Percentiles rank a stretch among this genome's conserved stretches.
phyloP scores from a whole-genome alignment of 2,329 filamentous ascomycete genomes.

The Aspergillus sp. region DNA sequence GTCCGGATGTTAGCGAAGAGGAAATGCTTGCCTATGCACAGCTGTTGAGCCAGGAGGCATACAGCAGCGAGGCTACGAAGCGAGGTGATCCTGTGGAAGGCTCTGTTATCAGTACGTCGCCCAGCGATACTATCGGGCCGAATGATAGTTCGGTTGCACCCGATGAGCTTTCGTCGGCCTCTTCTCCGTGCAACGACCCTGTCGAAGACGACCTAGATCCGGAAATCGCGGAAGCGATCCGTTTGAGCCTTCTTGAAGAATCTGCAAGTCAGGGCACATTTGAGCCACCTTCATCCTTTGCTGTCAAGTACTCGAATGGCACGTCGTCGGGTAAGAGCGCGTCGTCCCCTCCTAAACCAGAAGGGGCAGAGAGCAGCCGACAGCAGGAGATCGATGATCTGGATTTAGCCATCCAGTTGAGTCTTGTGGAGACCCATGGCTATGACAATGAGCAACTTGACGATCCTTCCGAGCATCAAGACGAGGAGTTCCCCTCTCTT shows the following conservation, averaged over 20 bases:
- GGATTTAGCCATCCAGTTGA: slow-evolving; percentile 62
- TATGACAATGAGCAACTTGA: slow-evolving; percentile 36
- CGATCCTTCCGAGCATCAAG: slow-evolving; percentile 23
- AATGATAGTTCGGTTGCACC: slow-evolving; percentile 28
- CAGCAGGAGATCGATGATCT: slow-evolving; percentile 56
- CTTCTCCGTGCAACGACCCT: slow-evolving; percentile 37
- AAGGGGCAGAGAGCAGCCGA: slow-evolving; percentile 36
- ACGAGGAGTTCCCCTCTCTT: slow-evolving; percentile 35
- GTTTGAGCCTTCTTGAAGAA: slow-evolving; percentile 49
- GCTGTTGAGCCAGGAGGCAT: slow-evolving; percentile 61
- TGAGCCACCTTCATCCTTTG: slow-evolving; percentile 27
- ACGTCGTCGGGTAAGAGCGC: slow-evolving; percentile 17
- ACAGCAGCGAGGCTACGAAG: slow-evolving; percentile 51
- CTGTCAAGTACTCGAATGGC: slow-evolving; percentile 37
- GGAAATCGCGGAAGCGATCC: slow-evolving; percentile 64
- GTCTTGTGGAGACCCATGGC: slow-evolving; percentile 60
- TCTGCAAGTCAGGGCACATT: slow-evolving; percentile 9
- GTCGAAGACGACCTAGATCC: slow-evolving; percentile 54
- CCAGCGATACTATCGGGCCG: slow-evolving; percentile 37
- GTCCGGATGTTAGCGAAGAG: slow-evolving; percentile 57
- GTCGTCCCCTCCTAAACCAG: slow-evolving; percentile 18
- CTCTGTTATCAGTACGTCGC: slow-evolving; percentile 41
- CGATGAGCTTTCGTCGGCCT: slow-evolving; percentile 36
- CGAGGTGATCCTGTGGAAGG: slow-evolving; percentile 43
- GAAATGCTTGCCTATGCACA: slow-evolving; percentile 64